Base-by-base conservation (phyloP, 192 early-diverging fungal species). In the Backusella liffmaniae region DNA sequence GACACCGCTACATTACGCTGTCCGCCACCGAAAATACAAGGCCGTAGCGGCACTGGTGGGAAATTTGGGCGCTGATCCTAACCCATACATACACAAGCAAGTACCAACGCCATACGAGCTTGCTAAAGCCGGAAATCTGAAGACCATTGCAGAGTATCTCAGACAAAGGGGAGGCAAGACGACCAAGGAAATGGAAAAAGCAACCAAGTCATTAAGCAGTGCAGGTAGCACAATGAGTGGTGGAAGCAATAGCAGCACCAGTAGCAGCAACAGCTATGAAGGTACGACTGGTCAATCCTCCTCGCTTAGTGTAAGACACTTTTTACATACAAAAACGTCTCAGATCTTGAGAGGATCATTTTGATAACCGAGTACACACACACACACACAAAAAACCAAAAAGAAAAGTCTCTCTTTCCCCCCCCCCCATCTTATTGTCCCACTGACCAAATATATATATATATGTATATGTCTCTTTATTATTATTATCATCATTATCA, bases 1-100 rank as follows among this genome's bases (percentile, higher is more conserved):
- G 36, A 81, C 80, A 26, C 76, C 76, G 0, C 59, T 81, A 32
- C 80, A 81, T 68, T 77, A 70, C 30, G 74, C 75, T 39, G 73
- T 77, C 35, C 75, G 76, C 1, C 44, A 74, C 29, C 62, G 44
- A 34, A 62, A 62, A 39, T 37, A 44, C 26, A 77, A 81, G 34
- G 51, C 42, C 0, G 34, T 77, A 0, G 39, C 49, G 4, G 69
- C 30, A 46, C 18, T 81, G 13, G 59, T 81, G 0, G 74, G 70
- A 1, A 72, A 73, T 4, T 16, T 77, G 1, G 72, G 67, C 26
- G 76, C 49, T 3, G 51, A 77, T 49, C 70, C 67, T 15, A 81
- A 77, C 21, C 53, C 66, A n/a, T 76, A 70, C 62, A 21, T 67
- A 7, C 7, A 34, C 32, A 81, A 81, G 36, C 51, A 73, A 13